Conservation (phyloP, 129 eudicot genomes). For the Flaveria linearis region DNA sequence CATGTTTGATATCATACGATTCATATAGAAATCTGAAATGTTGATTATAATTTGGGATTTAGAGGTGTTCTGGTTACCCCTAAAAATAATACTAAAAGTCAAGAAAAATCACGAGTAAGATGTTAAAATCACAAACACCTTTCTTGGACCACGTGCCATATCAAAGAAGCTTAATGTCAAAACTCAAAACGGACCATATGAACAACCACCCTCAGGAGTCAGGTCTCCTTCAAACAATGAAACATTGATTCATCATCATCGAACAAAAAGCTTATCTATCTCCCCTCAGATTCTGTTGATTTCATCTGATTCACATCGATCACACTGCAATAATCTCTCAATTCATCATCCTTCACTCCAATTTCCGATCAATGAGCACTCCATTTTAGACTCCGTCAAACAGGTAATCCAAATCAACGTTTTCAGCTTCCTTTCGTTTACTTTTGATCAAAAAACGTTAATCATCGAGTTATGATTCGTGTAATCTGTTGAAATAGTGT, state of each 20-base stretch:
- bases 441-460: background rate
- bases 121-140: too few species aligned
- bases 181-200: conserved; percentile 44
- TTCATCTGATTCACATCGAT: background rate
- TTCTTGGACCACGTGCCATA: too few species aligned
- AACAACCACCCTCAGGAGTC: conserved; percentile 35
- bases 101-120: too few species aligned
- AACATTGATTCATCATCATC: conserved; percentile 22
- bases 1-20: too few species aligned
- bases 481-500: conserved; percentile 1
- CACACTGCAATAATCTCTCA: background rate
- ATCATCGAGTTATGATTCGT: conserved; percentile 14
- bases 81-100: too few species aligned
- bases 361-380: conserved; percentile 19
- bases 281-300: conserved; percentile 17
- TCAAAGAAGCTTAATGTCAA: conserved; percentile 24
- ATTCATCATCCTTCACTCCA: conserved; percentile 20
- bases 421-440: background rate
- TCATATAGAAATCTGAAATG: too few species aligned
- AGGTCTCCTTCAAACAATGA: conserved; percentile 20
- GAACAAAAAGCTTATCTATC: too few species aligned
- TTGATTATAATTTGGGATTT: too few species aligned
- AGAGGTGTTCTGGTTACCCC: too few species aligned
- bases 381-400: conserved; percentile 20
- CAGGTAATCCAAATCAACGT: conserved; percentile 21